Base-by-base conservation (phyloP, 163 green algal species). In the Trebouxiophyceae sp. region DNA sequence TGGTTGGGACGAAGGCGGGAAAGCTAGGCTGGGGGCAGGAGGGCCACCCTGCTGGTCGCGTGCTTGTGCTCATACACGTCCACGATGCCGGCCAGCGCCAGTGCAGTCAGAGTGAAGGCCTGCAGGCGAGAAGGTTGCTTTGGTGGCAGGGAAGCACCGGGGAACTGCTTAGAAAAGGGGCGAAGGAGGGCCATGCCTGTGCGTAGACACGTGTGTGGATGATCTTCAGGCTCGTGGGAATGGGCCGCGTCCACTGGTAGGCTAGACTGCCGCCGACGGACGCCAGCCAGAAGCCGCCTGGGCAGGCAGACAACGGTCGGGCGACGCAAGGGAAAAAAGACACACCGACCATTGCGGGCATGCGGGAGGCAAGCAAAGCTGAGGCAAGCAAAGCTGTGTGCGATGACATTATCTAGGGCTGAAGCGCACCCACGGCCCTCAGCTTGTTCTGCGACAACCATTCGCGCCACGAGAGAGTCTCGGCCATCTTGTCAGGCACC, bases 151-250 rank as follows among this genome's bases (percentile, higher is more conserved):
- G n/a, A n/a, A n/a, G n/a, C n/a, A n/a, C n/a, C n/a, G n/a, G n/a
- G n/a, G n/a, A n/a, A n/a, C n/a, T n/a, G n/a, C n/a, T n/a, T n/a
- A n/a, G n/a, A n/a, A n/a, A n/a, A 63, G 12, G 23, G 26, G n/a
- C 34, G 32, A 34, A n/a, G 59, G 7, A 55, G 29, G 34, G 2
- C n/a, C 23, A 57, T 23, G 56, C 78, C 70, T 84, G 77, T 1
- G 80, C 79, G 65, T 84, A 84, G 0, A 87, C 76, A n/a, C 80
- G 68, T 3, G 28, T 67, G 61, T 88, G 81, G 32, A 88, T 87
- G 32, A 88, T 60, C 30, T 85, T 85, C 7, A 88, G 47, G 1
- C 33, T 59, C 2, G 62, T 76, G 16, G 81, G 81, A 39, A 83
- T 88, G 26, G 80, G 80, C 8, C 69, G 57, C 0, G 69, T 65